phyloP scores from a whole-genome alignment of 139 green algal species.

The Haematococcus lacustris region DNA sequence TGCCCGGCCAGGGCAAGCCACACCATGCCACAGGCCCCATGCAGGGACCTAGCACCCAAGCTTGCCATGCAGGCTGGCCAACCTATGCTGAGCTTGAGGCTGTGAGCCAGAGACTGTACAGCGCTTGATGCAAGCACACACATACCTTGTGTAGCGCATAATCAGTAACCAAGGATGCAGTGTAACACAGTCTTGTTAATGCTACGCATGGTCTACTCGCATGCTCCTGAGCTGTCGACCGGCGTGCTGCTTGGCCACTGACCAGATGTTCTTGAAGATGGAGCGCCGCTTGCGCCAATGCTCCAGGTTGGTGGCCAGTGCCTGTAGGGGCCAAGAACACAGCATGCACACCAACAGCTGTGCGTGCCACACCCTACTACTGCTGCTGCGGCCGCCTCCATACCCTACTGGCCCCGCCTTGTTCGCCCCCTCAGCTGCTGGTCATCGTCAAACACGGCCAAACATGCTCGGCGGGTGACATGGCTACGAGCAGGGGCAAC shows the following conservation, averaged over 20 bases:
- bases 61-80: neutral
- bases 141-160: neutral
- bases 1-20: too few relatives aligned
- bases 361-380: too few relatives aligned
- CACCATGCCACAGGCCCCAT: neutral
- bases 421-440: too few relatives aligned
- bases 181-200: neutral
- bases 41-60: neutral
- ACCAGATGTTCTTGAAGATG: slow-evolving; percentile 8
- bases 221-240: neutral
- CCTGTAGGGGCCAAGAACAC: too few relatives aligned
- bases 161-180: neutral
- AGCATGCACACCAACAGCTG: too few relatives aligned
- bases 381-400: too few relatives aligned
- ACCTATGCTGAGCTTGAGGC: neutral
- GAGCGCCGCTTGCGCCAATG: slow-evolving; percentile 11
- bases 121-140: neutral
- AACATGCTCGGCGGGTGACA: too few relatives aligned
- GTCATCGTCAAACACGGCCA: too few relatives aligned
- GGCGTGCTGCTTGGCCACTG: neutral
- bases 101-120: neutral
- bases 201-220: neutral
- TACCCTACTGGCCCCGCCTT: too few relatives aligned
- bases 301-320: neutral
- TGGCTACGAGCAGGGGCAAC: too few relatives aligned